These are phyloP conservation scores for Pneumocystis wakefieldiae DNA, from an alignment of 1,139 yeast species.

Conservation along the genomic window DNA sequence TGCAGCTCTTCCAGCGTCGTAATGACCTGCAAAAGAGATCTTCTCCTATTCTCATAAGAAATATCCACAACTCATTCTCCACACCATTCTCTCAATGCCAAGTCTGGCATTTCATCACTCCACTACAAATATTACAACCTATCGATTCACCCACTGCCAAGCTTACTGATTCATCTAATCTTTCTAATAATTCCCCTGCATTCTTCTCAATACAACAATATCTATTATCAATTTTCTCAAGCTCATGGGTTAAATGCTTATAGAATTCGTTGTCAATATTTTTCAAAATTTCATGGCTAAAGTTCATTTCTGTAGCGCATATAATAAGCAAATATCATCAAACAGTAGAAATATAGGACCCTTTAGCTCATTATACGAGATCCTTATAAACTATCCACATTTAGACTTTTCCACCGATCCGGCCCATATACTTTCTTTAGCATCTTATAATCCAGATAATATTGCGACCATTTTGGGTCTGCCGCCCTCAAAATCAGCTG, in stretches of 20 bases:
- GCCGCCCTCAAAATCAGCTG: not conserved
- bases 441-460: not conserved
- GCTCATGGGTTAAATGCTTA: not conserved
- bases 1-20: not conserved
- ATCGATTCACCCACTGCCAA: not conserved
- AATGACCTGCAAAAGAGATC: not conserved
- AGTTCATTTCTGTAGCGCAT: not conserved
- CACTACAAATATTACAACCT: not conserved
- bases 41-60: not conserved
- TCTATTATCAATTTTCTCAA: constrained; percentile 1
- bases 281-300: not conserved
- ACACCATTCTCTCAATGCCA: not conserved
- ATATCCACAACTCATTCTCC: not conserved
- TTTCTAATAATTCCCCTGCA: not conserved
- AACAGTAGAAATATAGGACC: not conserved
- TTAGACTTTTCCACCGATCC: not conserved
- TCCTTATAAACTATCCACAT: not conserved
- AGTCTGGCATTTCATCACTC: not conserved
- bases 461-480: not conserved
- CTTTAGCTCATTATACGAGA: not conserved
- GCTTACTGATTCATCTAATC: not conserved
- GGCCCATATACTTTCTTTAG: not conserved
- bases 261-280: constrained; percentile 1
- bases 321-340: not conserved
- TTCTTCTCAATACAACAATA: not conserved